Evolutionary conservation across 202 grass and related monocot species (phyloP).

Genomic region (Zizania palustris): DNA sequence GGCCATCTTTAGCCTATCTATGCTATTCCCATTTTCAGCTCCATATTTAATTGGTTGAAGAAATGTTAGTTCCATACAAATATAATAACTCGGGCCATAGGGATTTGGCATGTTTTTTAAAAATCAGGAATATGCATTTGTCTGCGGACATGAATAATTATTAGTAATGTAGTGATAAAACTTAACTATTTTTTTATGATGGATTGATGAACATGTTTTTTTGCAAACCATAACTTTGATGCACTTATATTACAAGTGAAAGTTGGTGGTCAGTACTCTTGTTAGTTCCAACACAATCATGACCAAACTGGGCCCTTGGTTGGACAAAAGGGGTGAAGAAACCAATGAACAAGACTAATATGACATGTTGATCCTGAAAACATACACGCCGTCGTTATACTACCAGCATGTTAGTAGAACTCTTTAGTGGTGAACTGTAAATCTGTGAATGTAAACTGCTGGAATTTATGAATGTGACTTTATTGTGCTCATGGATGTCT

Average conservation of each 20-base stretch:
- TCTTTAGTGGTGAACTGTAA: too few species aligned
- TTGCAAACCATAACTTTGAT: neutral
- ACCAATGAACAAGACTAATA: too few species aligned
- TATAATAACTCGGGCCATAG: slow-evolving; percentile 16
- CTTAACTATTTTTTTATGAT: neutral
- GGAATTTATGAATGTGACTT: too few species aligned
- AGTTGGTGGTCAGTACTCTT: neutral
- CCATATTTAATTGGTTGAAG: slow-evolving; percentile 7
- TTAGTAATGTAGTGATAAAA: neutral
- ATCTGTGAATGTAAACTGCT: too few species aligned
- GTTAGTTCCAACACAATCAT: neutral
- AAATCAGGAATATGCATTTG: slow-evolving; percentile 24
- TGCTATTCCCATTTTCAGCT: neutral
- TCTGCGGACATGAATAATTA: neutral
- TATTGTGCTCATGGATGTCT: too few species aligned
- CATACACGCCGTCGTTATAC: too few species aligned
- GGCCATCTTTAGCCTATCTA: neutral
- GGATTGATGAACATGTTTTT: neutral
- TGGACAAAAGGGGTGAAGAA: too few species aligned
- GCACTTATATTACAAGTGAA: neutral
- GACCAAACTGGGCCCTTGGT: neutral
- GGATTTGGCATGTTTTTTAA: slow-evolving; percentile 11
- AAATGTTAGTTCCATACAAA: slow-evolving; percentile 33
- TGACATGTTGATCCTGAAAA: too few species aligned
- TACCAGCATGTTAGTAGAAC: too few species aligned